Percentiles rank a stretch among this genome's conserved stretches.
These are phyloP conservation scores for Crithidia bombi DNA, from an alignment of 208 protist genomes.

Conservation along the genomic window DNA sequence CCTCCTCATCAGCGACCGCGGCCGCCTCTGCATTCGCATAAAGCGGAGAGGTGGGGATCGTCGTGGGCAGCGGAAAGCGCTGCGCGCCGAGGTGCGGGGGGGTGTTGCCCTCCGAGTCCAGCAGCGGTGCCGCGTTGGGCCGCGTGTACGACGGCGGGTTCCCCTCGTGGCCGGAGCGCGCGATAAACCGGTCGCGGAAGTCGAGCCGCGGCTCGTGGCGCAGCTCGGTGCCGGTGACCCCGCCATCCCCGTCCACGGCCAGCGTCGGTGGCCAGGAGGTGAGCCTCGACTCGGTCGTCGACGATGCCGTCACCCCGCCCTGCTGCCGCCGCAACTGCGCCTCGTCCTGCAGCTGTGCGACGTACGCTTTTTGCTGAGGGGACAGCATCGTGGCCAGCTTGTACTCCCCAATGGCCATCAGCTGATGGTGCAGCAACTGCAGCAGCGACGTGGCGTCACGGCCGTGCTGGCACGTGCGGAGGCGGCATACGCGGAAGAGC, in stretches of 20 bases:
- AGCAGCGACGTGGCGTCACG: slow-evolving; percentile 67
- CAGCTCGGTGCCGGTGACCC: background rate
- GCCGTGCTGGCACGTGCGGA: slow-evolving; percentile 53
- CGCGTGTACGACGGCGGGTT: background rate
- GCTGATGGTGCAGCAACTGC: slow-evolving; percentile 59
- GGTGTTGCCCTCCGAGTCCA: too few relatives aligned
- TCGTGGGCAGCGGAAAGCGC: too few relatives aligned
- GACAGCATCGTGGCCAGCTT: slow-evolving; percentile 31
- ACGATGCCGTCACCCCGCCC: slow-evolving; percentile 9
- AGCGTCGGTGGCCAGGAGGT: slow-evolving; percentile 10
- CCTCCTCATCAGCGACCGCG: background rate
- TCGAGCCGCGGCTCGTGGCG: background rate
- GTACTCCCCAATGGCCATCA: slow-evolving; percentile 44
- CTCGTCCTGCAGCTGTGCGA: slow-evolving; percentile 6
- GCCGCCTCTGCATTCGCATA: background rate
- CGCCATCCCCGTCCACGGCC: background rate
- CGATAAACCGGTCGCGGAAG: background rate
- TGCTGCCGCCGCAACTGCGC: slow-evolving; percentile 11
- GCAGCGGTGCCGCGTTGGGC: background rate
- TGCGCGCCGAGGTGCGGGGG: too few relatives aligned
- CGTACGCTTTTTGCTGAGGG: slow-evolving; percentile 22
- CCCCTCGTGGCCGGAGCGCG: background rate
- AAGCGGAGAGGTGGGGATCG: too few relatives aligned
- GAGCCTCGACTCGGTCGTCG: too few relatives aligned
- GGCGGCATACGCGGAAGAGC: slow-evolving; percentile 50